A percentile compares a stretch with the other conserved stretches of the same genome.
phyloP scores from a whole-genome alignment of 345 rosid genomes.

The Eucalyptus erythrocorys region DNA sequence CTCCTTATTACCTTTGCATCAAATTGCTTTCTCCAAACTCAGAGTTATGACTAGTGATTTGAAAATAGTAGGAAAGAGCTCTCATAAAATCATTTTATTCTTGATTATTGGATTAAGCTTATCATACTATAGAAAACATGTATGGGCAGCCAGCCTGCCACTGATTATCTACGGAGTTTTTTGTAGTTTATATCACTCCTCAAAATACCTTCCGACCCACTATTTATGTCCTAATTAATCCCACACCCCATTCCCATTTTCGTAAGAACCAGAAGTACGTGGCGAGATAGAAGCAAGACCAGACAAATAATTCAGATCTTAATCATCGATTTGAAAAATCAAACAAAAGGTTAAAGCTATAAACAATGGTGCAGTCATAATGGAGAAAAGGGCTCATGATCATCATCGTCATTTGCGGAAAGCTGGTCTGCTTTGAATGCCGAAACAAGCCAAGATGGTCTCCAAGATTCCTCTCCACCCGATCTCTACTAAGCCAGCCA shows the following conservation, averaged over 20 bases:
- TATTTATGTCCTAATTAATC: background rate
- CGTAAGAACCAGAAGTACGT: background rate
- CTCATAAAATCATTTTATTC: background rate
- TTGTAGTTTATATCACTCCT: background rate
- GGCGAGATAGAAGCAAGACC: background rate
- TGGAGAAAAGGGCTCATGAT: background rate
- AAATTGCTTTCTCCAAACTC: background rate
- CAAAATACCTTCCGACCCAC: background rate
- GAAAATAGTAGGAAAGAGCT: background rate
- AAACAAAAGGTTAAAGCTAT: background rate
- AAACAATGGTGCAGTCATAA: background rate
- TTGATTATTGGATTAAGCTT: background rate
- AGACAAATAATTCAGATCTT: background rate
- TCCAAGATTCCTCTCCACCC: background rate
- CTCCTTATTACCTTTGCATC: background rate
- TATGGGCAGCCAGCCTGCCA: background rate
- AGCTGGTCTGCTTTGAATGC: background rate
- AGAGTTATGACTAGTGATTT: background rate
- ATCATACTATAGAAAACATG: background rate
- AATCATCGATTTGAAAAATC: background rate
- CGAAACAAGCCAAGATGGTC: background rate
- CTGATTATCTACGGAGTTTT: background rate
- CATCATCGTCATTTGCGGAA: background rate
- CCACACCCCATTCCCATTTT: background rate
- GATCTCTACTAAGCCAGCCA: background rate